phyloP scores from a whole-genome alignment of 805 yeast species.

The Starmerella bombicola region DNA sequence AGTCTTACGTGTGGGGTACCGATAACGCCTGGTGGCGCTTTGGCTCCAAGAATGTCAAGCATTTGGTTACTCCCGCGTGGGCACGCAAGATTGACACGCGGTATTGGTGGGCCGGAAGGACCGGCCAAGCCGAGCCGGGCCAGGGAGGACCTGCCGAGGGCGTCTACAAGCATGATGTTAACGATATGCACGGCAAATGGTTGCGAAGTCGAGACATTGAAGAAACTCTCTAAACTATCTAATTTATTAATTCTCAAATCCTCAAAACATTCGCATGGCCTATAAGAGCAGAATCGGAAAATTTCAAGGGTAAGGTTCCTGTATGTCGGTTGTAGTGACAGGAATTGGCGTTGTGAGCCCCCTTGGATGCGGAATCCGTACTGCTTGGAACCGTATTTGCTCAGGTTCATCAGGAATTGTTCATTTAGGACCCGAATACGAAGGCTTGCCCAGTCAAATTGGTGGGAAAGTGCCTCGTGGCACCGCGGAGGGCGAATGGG shows the following conservation, averaged over 20 bases:
- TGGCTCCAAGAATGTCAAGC: constrained; percentile 10
- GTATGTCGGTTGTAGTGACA: constrained; percentile 60
- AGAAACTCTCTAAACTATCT: constrained; percentile 6
- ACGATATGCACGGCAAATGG: constrained; percentile 5
- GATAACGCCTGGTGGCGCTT: constrained; percentile 22
- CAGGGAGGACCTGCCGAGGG: constrained; percentile 17
- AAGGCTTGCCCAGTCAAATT: constrained; percentile 52
- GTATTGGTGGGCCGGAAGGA: constrained; percentile 17
- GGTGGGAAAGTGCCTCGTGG: constrained; percentile 64
- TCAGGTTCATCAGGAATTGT: constrained; percentile 30
- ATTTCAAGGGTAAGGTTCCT: no score
- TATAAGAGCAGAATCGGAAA: no score
- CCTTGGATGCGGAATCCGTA: constrained; percentile 50
- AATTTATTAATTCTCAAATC: no score
- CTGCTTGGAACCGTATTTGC: constrained; percentile 29
- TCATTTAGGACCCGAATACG: constrained; percentile 36
- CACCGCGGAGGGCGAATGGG: constrained; percentile 39
- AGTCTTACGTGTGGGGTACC: constrained; percentile 19
- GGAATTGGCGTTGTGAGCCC: constrained; percentile 86
- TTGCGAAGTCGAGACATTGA: constrained; percentile 13
- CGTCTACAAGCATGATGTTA: constrained; percentile 13
- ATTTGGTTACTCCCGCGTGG: constrained; percentile 15
- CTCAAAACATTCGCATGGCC: no score
- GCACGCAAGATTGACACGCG: constrained; percentile 13
- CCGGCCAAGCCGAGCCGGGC: constrained; percentile 15